Evolutionary conservation across 805 yeast genomes (phyloP).

Genomic region (Kockiozyma suomiensis): DNA sequence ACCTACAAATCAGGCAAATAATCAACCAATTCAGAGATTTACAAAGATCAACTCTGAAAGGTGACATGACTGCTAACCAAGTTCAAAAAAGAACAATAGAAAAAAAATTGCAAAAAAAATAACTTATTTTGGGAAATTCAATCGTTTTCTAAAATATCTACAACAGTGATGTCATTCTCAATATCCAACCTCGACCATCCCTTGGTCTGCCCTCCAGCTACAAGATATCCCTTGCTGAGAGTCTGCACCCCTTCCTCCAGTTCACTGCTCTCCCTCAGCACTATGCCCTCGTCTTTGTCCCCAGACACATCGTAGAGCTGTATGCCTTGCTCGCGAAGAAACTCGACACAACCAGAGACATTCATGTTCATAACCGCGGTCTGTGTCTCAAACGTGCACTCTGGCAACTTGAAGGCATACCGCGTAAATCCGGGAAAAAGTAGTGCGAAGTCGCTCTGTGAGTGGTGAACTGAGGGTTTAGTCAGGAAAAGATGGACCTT

Average conservation of each 20-base stretch:
- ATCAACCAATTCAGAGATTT: too few relatives aligned
- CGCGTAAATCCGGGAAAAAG: constrained; percentile 32
- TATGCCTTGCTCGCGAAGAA: constrained; percentile 22
- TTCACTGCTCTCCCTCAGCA: constrained; percentile 21
- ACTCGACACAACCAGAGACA: constrained; percentile 29
- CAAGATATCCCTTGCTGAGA: constrained; percentile 16
- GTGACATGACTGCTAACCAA: too few relatives aligned
- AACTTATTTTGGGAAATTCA: neutral
- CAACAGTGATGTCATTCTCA: constrained; percentile 25
- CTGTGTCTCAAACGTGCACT: constrained; percentile 30
- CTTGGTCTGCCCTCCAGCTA: constrained; percentile 22
- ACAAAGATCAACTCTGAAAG: too few relatives aligned
- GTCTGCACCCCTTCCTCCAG: neutral
- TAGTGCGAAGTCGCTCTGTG: constrained; percentile 35
- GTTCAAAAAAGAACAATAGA: too few relatives aligned
- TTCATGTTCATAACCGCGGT: constrained; percentile 33
- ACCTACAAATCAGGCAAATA: too few relatives aligned
- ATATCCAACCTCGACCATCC: constrained; percentile 29
- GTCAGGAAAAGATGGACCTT: constrained; percentile 22
- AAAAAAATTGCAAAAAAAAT: too few relatives aligned
- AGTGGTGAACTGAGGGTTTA: constrained; percentile 33
- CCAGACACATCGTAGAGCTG: constrained; percentile 14
- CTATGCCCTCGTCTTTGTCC: constrained; percentile 15
- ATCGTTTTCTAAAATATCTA: constrained; percentile 14
- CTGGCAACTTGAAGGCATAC: constrained; percentile 27